A percentile compares a stretch with the other conserved stretches of the same genome.
Conservation (phyloP, 176 grass and related monocot genomes). For the bread wheat (Triticum aestivum) region IWGSC_CS_RefSeq_v2.1 NC_057796.1:207507985-207508484, state of each 20-base stretch:
- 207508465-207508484: slow-evolving; percentile 30
- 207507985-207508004: no score
- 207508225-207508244: neutral
- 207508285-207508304: slow-evolving; percentile 36
- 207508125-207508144: slow-evolving; percentile 10
- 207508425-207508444: slow-evolving; percentile 47
- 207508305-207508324: slow-evolving; percentile 8
- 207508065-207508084: neutral
- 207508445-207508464: slow-evolving; percentile 32
- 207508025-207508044: neutral
- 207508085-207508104: neutral
- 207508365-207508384: neutral
- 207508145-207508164: neutral
- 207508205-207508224: neutral
- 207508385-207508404: slow-evolving; percentile 4
- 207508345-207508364: neutral
- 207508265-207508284: neutral
- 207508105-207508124: neutral
- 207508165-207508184: slow-evolving; percentile 12
- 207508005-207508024: neutral
- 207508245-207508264: neutral
- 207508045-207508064: neutral
- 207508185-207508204: slow-evolving; percentile 18
- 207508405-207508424: slow-evolving; percentile 54
- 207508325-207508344: neutral